Evolutionary conservation across 129 eudicot genomes (phyloP).

Genomic region (Sambucus nigra): DNA sequence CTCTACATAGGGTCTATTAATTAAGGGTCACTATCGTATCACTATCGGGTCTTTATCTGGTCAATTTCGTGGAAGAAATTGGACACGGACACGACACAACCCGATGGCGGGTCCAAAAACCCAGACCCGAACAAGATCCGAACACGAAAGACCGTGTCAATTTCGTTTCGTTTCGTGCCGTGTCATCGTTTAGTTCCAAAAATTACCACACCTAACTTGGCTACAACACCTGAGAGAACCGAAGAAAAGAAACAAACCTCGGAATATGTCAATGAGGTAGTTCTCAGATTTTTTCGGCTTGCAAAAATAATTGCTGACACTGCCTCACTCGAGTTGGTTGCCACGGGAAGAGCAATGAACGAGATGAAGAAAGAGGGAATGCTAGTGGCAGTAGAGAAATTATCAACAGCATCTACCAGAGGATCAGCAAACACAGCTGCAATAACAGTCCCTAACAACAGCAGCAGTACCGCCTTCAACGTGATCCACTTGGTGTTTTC

Average conservation of each 20-base stretch:
- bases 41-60: too few relatives aligned
- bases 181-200: too few relatives aligned
- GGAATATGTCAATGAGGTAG: conserved; percentile 87
- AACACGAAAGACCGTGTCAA: too few relatives aligned
- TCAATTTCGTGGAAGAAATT: too few relatives aligned
- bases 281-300: conserved; percentile 56
- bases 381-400: conserved; percentile 72
- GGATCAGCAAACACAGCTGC: conserved; percentile 96
- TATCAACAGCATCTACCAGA: conserved; percentile 75
- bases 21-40: too few relatives aligned
- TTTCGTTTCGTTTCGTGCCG: too few relatives aligned
- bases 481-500: conserved; percentile 45
- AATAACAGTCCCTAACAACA: conserved; percentile 62
- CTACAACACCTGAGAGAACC: too few relatives aligned
- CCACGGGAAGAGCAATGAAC: conserved; percentile 75
- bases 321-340: conserved; percentile 97
- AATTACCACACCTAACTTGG: too few relatives aligned
- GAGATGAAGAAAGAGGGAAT: conserved; percentile 94
- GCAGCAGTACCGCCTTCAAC: conserved; percentile 49
- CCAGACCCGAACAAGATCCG: too few relatives aligned
- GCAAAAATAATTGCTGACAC: conserved; percentile 92
- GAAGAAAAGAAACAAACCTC: conserved; percentile 48
- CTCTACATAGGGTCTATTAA: too few relatives aligned
- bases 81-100: too few relatives aligned
- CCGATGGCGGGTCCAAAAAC: too few relatives aligned